Evolutionary conservation across 2,329 filamentous ascomycete genomes (phyloP).

Genomic region (Colletotrichum cuscutae): DNA sequence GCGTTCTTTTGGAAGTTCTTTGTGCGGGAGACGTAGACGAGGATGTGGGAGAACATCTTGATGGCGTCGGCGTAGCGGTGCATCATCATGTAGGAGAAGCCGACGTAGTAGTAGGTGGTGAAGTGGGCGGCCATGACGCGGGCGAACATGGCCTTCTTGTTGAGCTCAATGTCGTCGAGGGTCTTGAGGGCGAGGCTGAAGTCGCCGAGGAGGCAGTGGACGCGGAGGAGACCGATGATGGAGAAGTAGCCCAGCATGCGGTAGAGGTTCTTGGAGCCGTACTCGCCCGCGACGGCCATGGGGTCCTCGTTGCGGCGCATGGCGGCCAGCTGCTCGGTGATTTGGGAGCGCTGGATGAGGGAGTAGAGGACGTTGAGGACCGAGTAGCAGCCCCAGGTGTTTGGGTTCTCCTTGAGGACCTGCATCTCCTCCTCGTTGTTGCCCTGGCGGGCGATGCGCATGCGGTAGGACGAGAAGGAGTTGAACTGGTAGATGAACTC

Average conservation of each 20-base stretch:
- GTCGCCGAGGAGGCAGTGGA: conserved; percentile 96
- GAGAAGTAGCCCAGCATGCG: conserved; percentile 99
- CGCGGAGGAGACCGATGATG: conserved; percentile 95
- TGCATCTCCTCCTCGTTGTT: conserved; percentile 92
- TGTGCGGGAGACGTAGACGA: conserved; percentile 97
- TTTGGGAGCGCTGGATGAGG: conserved; percentile 97
- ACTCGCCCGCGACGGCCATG: conserved; percentile 88
- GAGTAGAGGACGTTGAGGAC: conserved; percentile 99
- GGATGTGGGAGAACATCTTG: conserved; percentile 99
- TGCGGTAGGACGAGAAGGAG: conserved; percentile 97
- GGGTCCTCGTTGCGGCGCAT: conserved; percentile 96
- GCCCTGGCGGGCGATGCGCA: conserved; percentile 84
- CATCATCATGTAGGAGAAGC: conserved; percentile 99
- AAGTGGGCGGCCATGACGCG: conserved; percentile 99
- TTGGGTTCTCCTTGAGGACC: conserved; percentile 93
- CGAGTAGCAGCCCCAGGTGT: conserved; percentile 99
- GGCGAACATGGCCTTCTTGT: conserved; percentile 99
- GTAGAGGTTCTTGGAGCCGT: conserved; percentile 93
- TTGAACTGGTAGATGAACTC: conserved; percentile 99
- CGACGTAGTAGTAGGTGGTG: conserved; percentile 99
- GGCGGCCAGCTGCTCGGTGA: conserved; percentile 94
- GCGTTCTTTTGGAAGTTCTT: conserved; percentile 99
- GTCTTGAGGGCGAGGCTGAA: conserved; percentile 99
- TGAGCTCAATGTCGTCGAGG: conserved; percentile 98
- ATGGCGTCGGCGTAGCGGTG: conserved; percentile 99